Evolutionary conservation across 1,139 yeast genomes (phyloP).

Genomic region (Protomyces inundatus): DNA sequence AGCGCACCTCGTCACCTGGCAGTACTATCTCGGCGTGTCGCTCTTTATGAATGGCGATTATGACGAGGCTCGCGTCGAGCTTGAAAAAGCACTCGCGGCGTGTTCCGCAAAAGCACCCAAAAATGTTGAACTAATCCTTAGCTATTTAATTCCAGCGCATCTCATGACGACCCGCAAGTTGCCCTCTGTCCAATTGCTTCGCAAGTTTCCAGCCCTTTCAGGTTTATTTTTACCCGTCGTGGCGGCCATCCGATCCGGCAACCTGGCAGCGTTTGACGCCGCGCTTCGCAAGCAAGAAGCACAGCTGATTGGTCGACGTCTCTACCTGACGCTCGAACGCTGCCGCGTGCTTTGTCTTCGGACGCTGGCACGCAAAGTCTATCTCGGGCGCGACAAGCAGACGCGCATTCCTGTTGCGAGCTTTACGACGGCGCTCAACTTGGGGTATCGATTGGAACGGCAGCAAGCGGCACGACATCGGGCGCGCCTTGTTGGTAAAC

Average conservation of each 20-base stretch:
- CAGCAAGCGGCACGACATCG: background rate
- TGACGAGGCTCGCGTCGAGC: slow-evolving; percentile 46
- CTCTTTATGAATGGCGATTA: slow-evolving; percentile 61
- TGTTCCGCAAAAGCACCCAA: slow-evolving; percentile 34
- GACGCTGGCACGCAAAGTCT: slow-evolving; percentile 48
- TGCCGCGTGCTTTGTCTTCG: slow-evolving; percentile 48
- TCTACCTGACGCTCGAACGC: slow-evolving; percentile 59
- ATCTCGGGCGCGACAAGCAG: slow-evolving; percentile 37
- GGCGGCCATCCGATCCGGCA: slow-evolving; percentile 51
- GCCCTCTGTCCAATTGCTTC: slow-evolving; percentile 46
- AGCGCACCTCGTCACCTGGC: slow-evolving; percentile 54
- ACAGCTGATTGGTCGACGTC: slow-evolving; percentile 53
- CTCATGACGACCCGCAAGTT: slow-evolving; percentile 36
- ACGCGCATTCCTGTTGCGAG: slow-evolving; percentile 49
- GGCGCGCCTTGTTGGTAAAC: background rate
- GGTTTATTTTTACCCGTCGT: slow-evolving; percentile 51
- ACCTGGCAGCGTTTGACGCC: slow-evolving; percentile 48
- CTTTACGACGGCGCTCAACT: slow-evolving; percentile 48
- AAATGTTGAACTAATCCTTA: slow-evolving; percentile 35
- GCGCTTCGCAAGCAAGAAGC: slow-evolving; percentile 47
- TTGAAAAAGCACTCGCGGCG: slow-evolving; percentile 48
- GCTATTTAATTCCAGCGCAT: slow-evolving; percentile 41
- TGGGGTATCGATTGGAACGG: slow-evolving; percentile 33
- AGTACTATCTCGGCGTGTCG: slow-evolving; percentile 62
- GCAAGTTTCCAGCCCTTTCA: slow-evolving; percentile 45